A percentile compares a stretch with the other conserved stretches of the same genome.
Evolutionary conservation across 495 filamentous ascomycete genomes (phyloP).

Genomic region (Cudoniella acicularis): DNA sequence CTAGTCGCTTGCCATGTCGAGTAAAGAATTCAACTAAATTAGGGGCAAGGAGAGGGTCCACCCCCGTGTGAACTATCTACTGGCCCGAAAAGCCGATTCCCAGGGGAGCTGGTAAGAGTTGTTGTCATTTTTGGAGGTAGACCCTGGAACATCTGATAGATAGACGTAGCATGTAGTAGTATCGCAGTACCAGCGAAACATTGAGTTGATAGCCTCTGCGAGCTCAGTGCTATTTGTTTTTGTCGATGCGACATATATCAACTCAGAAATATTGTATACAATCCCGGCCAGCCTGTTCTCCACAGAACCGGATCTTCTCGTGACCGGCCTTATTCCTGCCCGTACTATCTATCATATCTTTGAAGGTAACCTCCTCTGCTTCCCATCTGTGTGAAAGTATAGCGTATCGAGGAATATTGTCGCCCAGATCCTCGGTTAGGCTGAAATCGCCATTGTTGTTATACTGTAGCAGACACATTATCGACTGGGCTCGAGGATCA

Average conservation of each 20-base stretch:
- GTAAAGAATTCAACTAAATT: constrained; percentile 1
- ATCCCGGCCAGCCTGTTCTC: background rate
- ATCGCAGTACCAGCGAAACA: too few species aligned
- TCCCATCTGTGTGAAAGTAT: constrained; percentile 4
- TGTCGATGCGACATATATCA: too few species aligned
- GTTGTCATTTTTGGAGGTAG: background rate
- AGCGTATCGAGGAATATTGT: constrained; percentile 1
- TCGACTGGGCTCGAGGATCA: too few species aligned
- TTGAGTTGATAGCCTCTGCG: too few species aligned
- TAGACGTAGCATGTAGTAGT: too few species aligned
- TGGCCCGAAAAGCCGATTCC: background rate
- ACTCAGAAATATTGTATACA: too few species aligned
- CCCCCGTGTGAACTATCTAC: background rate
- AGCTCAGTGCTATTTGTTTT: too few species aligned
- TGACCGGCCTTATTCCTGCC: background rate
- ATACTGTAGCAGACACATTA: constrained; percentile 3
- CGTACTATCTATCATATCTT: background rate
- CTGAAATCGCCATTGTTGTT: background rate
- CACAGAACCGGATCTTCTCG: background rate
- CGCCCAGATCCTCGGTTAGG: background rate
- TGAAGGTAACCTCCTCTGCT: background rate
- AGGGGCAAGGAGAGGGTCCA: too few species aligned
- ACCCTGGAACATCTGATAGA: too few species aligned
- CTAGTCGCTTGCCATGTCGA: background rate
- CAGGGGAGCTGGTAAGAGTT: background rate